phyloP scores from a whole-genome alignment of 495 filamentous ascomycete species.

The Aspergillus campestris region DNA sequence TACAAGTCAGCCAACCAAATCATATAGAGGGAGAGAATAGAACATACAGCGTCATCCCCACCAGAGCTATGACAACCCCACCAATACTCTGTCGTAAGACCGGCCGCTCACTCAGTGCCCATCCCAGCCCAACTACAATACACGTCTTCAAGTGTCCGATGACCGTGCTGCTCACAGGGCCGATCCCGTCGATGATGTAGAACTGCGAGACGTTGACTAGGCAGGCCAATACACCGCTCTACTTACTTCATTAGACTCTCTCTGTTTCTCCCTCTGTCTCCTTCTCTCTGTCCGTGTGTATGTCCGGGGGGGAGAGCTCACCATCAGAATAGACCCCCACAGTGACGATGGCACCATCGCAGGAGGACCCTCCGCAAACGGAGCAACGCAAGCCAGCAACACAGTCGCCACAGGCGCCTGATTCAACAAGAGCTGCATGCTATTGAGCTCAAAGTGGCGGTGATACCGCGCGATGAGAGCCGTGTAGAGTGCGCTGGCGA shows the following conservation, averaged over 20 bases:
- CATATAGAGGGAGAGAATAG: not conserved
- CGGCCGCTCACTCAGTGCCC: conserved; percentile 17
- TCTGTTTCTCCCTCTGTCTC: not conserved
- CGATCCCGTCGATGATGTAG: conserved; percentile 63
- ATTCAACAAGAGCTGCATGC: conserved; percentile 67
- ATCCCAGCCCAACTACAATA: conserved; percentile 33
- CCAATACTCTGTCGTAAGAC: conserved; percentile 18
- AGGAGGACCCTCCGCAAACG: conserved; percentile 56
- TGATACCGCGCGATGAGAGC: conserved; percentile 63
- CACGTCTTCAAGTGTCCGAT: conserved; percentile 53
- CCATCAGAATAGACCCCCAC: conserved; percentile 30
- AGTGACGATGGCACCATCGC: conserved; percentile 39
- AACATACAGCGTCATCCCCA: conserved; percentile 27
- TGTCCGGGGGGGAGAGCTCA: not conserved
- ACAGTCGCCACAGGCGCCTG: conserved; percentile 58
- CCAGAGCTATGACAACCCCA: conserved; percentile 18
- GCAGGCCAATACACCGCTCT: conserved; percentile 49
- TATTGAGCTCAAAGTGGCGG: conserved; percentile 55
- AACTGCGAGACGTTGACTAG: conserved; percentile 69
- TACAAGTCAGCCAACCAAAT: not conserved
- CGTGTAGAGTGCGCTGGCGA: conserved; percentile 60
- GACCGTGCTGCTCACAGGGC: conserved; percentile 62
- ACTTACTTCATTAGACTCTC: conserved; percentile 7
- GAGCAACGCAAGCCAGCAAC: conserved; percentile 56
- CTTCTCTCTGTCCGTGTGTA: not conserved